phyloP scores from a whole-genome alignment of 495 filamentous ascomycete species.

The Talaromyces nanjingensis region DNA sequence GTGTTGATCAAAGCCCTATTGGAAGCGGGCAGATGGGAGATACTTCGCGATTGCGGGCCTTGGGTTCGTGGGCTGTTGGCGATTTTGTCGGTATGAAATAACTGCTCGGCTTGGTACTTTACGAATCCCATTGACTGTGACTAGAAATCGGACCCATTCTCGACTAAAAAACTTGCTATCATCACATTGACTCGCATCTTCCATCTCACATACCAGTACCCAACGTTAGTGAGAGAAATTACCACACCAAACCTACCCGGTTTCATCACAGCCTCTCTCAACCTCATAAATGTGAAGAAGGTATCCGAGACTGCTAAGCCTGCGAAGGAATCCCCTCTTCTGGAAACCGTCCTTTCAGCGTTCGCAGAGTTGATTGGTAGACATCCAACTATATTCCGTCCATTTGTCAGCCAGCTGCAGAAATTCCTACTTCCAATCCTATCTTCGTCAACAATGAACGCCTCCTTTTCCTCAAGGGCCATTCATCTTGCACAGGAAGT shows the following conservation, averaged over 20 bases:
- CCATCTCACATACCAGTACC: constrained; percentile 70
- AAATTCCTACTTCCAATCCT: constrained; percentile 45
- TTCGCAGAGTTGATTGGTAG: constrained; percentile 63
- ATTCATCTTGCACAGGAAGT: constrained; percentile 50
- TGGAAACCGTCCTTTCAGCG: constrained; percentile 56
- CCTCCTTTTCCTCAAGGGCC: constrained; percentile 40
- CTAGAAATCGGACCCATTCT: constrained; percentile 66
- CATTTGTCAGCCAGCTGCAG: constrained; percentile 61
- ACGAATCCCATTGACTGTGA: constrained; percentile 8
- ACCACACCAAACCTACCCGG: constrained; percentile 73
- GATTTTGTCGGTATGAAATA: constrained; percentile 57
- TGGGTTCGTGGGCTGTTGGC: constrained; percentile 69
- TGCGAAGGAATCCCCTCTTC: constrained; percentile 36
- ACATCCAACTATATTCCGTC: constrained; percentile 73
- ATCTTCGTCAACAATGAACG: constrained; percentile 20
- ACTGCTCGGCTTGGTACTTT: background rate
- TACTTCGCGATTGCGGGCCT: constrained; percentile 57
- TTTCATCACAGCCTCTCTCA: constrained; percentile 66
- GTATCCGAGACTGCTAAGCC: background rate
- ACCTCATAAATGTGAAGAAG: constrained; percentile 47
- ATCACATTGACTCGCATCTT: constrained; percentile 76
- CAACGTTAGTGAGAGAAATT: constrained; percentile 76
- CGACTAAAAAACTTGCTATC: constrained; percentile 64
- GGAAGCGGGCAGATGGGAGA: constrained; percentile 74
- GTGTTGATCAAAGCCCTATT: constrained; percentile 72